Percentiles rank a stretch among this genome's conserved stretches.
These are phyloP conservation scores for Candida anutae DNA, from an alignment of 1,139 yeast species.

Conservation along the genomic window DNA sequence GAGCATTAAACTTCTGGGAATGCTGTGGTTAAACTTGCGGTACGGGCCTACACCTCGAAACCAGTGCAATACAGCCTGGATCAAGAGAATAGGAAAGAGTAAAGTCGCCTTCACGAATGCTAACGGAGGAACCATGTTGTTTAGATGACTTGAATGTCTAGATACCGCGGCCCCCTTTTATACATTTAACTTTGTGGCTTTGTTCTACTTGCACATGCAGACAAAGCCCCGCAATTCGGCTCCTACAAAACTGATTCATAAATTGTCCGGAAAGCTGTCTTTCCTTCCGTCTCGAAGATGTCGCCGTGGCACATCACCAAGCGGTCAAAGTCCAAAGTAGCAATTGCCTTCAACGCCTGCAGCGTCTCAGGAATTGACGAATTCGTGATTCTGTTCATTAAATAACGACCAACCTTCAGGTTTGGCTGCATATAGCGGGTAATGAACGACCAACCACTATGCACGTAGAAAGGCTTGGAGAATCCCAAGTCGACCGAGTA, in stretches of 20 bases:
- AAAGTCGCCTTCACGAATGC: background rate
- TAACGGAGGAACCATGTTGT: background rate
- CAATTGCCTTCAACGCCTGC: conserved; percentile 15
- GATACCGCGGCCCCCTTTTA: no score
- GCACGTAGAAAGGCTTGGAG: conserved; percentile 25
- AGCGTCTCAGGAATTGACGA: conserved; percentile 16
- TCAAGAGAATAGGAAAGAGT: background rate
- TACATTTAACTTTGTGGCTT: no score
- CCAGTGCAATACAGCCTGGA: background rate
- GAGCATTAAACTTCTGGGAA: background rate
- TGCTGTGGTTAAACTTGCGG: background rate
- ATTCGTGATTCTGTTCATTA: conserved; percentile 7
- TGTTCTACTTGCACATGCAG: no score
- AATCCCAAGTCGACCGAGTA: conserved; percentile 38
- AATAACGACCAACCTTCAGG: conserved; percentile 22
- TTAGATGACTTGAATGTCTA: no score
- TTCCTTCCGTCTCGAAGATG: conserved; percentile 39
- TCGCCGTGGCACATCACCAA: conserved; percentile 57
- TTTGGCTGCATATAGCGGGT: conserved; percentile 33
- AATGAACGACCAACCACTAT: conserved; percentile 30
- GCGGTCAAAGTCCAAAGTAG: conserved; percentile 39
- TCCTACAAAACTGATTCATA: no score
- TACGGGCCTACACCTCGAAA: background rate
- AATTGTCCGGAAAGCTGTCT: conserved; percentile 13
- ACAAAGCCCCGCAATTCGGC: no score